Conservation (phyloP, 345 rosid genomes). For the Hypericum perforatum region DNA sequence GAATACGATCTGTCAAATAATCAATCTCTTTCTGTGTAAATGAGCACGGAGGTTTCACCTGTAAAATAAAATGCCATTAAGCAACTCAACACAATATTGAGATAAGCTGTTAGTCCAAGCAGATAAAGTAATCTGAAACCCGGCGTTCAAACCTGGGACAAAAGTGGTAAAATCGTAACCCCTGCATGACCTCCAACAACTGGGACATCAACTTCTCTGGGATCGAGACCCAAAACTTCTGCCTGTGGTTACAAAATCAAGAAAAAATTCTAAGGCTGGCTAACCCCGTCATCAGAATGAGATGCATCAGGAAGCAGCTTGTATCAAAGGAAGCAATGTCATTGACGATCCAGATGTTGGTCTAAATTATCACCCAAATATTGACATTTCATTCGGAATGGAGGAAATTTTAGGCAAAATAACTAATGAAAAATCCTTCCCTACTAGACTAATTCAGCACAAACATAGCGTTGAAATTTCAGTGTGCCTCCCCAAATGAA, state of each 20-base stretch:
- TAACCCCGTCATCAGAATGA: neutral
- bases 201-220: constrained; percentile 89
- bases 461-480: too few species aligned
- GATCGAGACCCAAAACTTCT: constrained; percentile 93
- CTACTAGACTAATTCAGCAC: too few species aligned
- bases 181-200: constrained; percentile 98
- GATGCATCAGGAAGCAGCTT: too few species aligned
- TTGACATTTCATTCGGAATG: too few species aligned
- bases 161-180: constrained; percentile 85
- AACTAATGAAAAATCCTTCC: too few species aligned
- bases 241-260: constrained; percentile 40
- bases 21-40: constrained; percentile 73
- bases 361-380: too few species aligned
- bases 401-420: too few species aligned
- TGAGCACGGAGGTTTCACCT: constrained; percentile 81
- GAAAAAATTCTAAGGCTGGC: neutral
- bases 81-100: too few species aligned
- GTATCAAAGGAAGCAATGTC: too few species aligned
- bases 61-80: neutral
- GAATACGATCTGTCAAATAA: constrained; percentile 80
- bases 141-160: constrained; percentile 57
- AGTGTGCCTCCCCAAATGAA: too few species aligned
- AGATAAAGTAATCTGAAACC: neutral
- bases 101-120: neutral
- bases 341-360: too few species aligned